Conservation (phyloP, 1,284 basidiomycete genomes). For the Wallemia mellicola region DNA sequence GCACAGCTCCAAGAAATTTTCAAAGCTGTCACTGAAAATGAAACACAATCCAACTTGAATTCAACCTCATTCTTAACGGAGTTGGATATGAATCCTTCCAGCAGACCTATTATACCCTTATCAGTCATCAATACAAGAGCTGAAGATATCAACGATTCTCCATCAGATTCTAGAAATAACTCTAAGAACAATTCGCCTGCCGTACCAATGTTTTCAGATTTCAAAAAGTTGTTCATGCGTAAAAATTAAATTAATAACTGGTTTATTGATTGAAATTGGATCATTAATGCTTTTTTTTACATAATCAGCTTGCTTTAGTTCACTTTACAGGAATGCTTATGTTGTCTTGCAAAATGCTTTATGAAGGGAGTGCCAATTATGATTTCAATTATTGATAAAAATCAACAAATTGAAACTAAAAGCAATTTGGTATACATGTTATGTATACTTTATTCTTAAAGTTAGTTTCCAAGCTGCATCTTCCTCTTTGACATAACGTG, state of each 20-base stretch:
- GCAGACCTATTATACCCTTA: constrained; percentile 3
- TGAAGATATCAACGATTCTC: neutral
- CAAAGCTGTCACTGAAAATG: constrained; percentile 44
- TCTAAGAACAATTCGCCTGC: neutral
- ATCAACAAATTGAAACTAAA: no score
- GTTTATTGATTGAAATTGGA: no score
- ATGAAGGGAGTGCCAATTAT: no score
- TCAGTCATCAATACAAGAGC: neutral
- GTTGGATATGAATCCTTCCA: constrained; percentile 64
- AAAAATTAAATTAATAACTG: no score
- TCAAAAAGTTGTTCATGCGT: neutral
- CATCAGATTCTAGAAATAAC: neutral
- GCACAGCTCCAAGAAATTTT: constrained; percentile 72
- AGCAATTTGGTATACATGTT: no score
- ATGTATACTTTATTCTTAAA: no score
- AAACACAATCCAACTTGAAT: constrained; percentile 46
- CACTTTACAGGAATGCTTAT: no score
- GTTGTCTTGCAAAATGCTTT: no score
- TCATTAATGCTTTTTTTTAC: neutral
- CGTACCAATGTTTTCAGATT: neutral
- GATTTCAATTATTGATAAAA: no score
- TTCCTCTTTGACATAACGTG: no score
- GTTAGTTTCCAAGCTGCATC: no score
- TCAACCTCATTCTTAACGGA: constrained; percentile 66
- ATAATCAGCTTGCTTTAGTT: neutral